phyloP scores from a whole-genome alignment of 495 filamentous ascomycete species.

The Aspergillus indologenus region DNA sequence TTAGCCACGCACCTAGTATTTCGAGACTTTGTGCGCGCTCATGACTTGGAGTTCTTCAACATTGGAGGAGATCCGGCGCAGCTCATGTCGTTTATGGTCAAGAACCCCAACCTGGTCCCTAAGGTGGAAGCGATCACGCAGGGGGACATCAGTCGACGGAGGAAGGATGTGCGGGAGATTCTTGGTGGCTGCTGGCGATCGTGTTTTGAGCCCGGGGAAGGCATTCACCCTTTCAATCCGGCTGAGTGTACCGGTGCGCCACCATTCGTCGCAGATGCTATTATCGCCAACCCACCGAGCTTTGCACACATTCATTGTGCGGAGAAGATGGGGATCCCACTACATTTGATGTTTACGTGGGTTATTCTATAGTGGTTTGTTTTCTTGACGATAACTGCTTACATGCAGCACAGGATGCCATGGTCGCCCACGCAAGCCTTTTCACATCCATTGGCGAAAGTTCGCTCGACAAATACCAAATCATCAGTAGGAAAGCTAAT shows the following conservation, averaged over 20 bases:
- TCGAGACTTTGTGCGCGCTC: conserved; percentile 62
- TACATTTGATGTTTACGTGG: conserved; percentile 81
- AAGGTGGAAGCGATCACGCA: conserved; percentile 61
- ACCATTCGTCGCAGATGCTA: conserved; percentile 75
- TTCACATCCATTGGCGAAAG: conserved; percentile 54
- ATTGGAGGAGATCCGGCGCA: conserved; percentile 79
- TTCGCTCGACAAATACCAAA: conserved; percentile 51
- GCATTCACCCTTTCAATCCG: conserved; percentile 44
- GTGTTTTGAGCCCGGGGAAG: conserved; percentile 63
- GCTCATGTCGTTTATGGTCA: conserved; percentile 86
- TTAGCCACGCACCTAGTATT: conserved; percentile 75
- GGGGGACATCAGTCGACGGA: conserved; percentile 63
- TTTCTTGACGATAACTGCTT: not conserved
- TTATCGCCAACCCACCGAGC: conserved; percentile 82
- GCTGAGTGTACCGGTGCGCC: conserved; percentile 32
- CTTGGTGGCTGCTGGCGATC: conserved; percentile 75
- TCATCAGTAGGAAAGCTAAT: conserved; percentile 64
- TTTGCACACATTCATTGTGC: conserved; percentile 80
- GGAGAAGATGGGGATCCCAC: conserved; percentile 72
- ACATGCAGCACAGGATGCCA: conserved; percentile 49
- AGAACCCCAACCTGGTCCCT: conserved; percentile 77
- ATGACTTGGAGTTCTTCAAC: conserved; percentile 73
- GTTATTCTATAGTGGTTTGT: conserved; percentile 17
- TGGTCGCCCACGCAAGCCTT: conserved; percentile 52
- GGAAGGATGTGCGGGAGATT: conserved; percentile 65